These are phyloP conservation scores for Trichophyton mentagrophytes DNA, from an alignment of 2,329 filamentous ascomycete species.

Conservation along the genomic window DNA sequence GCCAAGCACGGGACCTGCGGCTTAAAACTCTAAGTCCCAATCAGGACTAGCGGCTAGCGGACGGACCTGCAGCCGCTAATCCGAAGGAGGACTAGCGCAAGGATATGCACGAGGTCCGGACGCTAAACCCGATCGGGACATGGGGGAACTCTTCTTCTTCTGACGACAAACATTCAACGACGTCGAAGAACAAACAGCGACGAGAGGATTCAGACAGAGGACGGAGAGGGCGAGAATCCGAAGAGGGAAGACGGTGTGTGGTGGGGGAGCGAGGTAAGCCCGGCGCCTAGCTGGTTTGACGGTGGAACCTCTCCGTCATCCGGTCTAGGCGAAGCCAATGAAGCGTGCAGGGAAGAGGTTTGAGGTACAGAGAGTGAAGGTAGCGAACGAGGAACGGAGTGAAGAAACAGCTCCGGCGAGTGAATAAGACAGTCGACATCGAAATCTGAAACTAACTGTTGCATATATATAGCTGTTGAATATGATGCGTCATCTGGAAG, in stretches of 20 bases:
- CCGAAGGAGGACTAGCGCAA: slow-evolving; percentile 15
- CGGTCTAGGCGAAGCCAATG: background rate
- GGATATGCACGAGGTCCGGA: background rate
- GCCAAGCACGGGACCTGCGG: slow-evolving; percentile 7
- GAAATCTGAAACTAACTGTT: background rate
- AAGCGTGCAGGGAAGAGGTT: no score
- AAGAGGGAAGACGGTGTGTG: background rate
- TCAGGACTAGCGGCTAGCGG: slow-evolving; percentile 22
- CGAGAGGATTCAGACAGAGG: background rate
- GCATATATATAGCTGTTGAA: background rate
- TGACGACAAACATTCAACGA: slow-evolving; percentile 3
- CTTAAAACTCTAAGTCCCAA: slow-evolving; percentile 17
- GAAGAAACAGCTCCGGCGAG: background rate
- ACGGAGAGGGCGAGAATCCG: background rate
- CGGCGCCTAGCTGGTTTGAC: background rate
- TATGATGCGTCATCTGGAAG: background rate
- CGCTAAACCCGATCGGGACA: slow-evolving; percentile 3
- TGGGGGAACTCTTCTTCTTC: background rate
- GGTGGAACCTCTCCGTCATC: background rate
- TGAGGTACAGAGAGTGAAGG: background rate
- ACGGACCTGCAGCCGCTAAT: slow-evolving; percentile 15
- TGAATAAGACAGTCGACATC: background rate
- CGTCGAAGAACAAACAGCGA: background rate
- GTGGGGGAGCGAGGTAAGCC: background rate
- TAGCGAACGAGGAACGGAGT: background rate